A percentile compares a stretch with the other conserved stretches of the same genome.
These are phyloP conservation scores for Diaporthe capsici DNA, from an alignment of 2,329 filamentous ascomycete genomes.

Conservation along the genomic window DNA sequence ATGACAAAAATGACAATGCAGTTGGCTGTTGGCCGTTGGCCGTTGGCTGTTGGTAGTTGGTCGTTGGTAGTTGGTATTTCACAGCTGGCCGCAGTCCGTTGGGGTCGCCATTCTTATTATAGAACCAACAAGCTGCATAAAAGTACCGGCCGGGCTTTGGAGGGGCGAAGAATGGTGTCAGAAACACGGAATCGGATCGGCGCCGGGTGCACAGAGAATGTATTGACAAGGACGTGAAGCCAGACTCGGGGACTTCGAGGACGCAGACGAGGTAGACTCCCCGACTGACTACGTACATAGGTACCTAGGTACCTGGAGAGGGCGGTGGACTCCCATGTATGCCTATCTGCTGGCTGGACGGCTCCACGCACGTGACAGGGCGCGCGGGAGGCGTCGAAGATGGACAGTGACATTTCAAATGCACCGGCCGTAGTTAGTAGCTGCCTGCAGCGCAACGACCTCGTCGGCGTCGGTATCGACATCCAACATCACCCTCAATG, in stretches of 20 bases:
- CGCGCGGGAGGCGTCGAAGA: not conserved
- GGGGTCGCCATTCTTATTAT: constrained; percentile 20
- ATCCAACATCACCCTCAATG: not conserved
- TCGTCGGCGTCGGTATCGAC: not conserved
- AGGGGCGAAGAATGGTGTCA: not conserved
- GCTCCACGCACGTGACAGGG: constrained; percentile 10
- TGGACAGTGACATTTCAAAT: constrained; percentile 11
- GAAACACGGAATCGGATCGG: not conserved
- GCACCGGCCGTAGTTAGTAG: not conserved
- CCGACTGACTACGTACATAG: not conserved
- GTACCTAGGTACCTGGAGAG: not conserved
- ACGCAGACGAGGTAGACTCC: too few species aligned
- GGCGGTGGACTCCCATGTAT: too few species aligned
- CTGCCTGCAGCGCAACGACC: not conserved
- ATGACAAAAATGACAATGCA: constrained; percentile 10
- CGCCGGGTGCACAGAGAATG: not conserved
- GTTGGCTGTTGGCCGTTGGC: not conserved
- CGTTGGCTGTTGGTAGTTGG: not conserved
- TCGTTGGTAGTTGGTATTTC: not conserved
- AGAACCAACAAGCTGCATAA: not conserved
- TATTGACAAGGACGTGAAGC: not conserved
- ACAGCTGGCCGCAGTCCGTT: not conserved
- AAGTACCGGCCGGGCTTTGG: not conserved
- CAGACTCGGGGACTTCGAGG: not conserved
- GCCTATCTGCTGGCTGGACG: too few species aligned